Conservation (phyloP, 345 rosid species). For the Eucalyptus lansdowneana region DNA sequence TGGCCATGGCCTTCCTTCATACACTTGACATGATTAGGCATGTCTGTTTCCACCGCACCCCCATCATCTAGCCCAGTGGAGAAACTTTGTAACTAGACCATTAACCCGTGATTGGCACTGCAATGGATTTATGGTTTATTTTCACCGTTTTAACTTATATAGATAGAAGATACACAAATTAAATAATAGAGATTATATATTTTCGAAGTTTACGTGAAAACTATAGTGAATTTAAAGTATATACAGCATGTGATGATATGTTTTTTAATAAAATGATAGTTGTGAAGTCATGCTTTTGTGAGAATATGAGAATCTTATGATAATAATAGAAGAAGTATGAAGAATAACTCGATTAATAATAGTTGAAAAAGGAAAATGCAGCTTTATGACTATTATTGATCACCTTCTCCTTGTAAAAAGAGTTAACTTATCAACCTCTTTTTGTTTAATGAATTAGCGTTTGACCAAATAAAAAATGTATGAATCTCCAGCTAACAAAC, state of each 20-base stretch:
- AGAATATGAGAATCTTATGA: background rate
- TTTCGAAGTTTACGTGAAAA: background rate
- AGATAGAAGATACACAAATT: background rate
- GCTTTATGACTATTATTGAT: background rate
- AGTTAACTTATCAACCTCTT: background rate
- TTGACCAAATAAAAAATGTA: too few relatives aligned
- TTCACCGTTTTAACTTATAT: background rate
- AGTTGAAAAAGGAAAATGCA: background rate
- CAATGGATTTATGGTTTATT: background rate
- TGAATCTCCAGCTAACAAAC: background rate
- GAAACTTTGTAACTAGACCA: background rate
- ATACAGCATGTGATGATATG: background rate
- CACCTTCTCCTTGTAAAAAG: background rate
- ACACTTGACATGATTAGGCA: background rate
- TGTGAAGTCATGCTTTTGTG: background rate
- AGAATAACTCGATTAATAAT: too few relatives aligned
- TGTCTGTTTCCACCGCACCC: background rate
- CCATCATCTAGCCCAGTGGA: background rate
- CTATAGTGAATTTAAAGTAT: background rate
- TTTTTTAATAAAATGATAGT: background rate
- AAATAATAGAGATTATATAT: background rate
- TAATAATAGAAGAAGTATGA: background rate
- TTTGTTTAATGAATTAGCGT: background rate
- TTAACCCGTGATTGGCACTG: background rate
- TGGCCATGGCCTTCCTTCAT: background rate